Base-by-base conservation (phyloP, 2,329 filamentous ascomycete species). In the Mycosphaerelloides madeirae region DNA sequence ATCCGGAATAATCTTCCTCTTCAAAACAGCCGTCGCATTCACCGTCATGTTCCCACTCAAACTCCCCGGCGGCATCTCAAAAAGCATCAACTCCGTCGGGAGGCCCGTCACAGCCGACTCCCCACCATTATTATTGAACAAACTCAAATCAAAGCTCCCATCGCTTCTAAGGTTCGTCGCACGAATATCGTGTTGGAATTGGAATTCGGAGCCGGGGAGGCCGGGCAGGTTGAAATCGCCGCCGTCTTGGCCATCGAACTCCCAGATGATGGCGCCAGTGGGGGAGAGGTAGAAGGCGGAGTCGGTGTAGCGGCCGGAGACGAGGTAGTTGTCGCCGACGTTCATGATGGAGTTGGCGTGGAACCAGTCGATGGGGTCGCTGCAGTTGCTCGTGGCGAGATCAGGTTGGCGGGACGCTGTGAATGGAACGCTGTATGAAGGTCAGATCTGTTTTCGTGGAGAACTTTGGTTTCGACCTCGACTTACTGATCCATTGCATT, bases 401-500 rank as follows among this genome's bases (percentile, higher is more conserved):
- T 35, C 31, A 6, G 50, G 44, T 7, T 48, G 41, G 14, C 46
- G 44, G 19, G 55, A 55, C 5, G 42, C 36, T 2, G 41, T 43
- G 16, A 59, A 33, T 6, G 49, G 52, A 2, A 58, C 37, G 33
- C n/a, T n/a, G n/a, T n/a, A n/a, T n/a, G n/a, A n/a, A n/a, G n/a
- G n/a, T n/a, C n/a, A n/a, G n/a, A n/a, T n/a, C n/a, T n/a, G n/a
- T n/a, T n/a, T n/a, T n/a, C n/a, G n/a, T n/a, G n/a, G n/a, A n/a
- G n/a, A n/a, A n/a, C n/a, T n/a, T n/a, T n/a, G n/a, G n/a, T n/a
- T n/a, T n/a, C n/a, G n/a, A n/a, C n/a, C n/a, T n/a, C n/a, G n/a
- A n/a, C n/a, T n/a, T n/a, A n/a, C n/a, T 70, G 66, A 1, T 65
- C 64, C 0, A 70, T 49, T 2, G 67, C 59, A 29, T 64, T 69